A percentile compares a stretch with the other conserved stretches of the same genome.
Conservation (phyloP, 179 eudicot species). For the Pouteria campechiana region DNA sequence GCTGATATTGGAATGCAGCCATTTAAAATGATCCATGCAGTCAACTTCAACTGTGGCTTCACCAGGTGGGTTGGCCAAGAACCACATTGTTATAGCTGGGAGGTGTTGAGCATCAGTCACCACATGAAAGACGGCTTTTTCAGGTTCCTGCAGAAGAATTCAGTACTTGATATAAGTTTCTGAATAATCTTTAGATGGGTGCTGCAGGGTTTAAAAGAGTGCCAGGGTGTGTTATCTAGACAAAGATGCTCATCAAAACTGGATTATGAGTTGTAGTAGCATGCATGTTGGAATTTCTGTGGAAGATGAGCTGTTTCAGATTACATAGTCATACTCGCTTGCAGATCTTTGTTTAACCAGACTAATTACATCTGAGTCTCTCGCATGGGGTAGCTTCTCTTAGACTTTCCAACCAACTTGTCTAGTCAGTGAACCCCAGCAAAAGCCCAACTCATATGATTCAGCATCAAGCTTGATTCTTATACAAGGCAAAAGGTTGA, state of each 20-base stretch:
- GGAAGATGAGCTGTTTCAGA: too few relatives aligned
- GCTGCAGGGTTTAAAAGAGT: conserved; percentile 7
- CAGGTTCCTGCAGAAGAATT: conserved; percentile 89
- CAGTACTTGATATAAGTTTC: too few relatives aligned
- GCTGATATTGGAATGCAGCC: conserved; percentile 87
- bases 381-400: too few relatives aligned
- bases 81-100: conserved; percentile 96
- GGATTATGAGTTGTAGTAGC: background rate
- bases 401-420: too few relatives aligned
- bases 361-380: too few relatives aligned
- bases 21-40: conserved; percentile 84
- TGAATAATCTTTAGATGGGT: too few relatives aligned
- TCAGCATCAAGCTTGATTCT: too few relatives aligned
- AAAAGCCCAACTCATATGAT: too few relatives aligned
- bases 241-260: background rate
- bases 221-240: background rate
- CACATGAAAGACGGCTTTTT: conserved; percentile 84
- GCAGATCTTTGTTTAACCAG: background rate
- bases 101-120: conserved; percentile 82
- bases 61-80: conserved; percentile 78
- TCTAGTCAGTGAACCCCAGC: too few relatives aligned
- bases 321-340: too few relatives aligned
- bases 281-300: background rate
- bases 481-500: too few relatives aligned
- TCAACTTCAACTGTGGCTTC: conserved; percentile 82